Percentiles rank a stretch among this genome's conserved stretches.
Evolutionary conservation across 1,284 basidiomycete species (phyloP).

Genomic region (Xanthoconium separans): DNA sequence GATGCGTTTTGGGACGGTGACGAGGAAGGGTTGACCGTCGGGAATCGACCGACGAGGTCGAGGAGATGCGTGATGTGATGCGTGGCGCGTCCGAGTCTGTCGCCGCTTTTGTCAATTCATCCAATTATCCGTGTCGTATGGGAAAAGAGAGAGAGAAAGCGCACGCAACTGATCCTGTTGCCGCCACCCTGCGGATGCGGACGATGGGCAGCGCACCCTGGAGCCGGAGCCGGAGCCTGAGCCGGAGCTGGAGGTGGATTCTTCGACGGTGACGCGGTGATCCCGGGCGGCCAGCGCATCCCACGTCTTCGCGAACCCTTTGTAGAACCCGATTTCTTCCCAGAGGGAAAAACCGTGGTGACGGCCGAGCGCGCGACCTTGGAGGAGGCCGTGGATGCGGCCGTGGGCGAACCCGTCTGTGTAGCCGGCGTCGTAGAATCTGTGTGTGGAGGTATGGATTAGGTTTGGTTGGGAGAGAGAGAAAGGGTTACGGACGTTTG

Average conservation of each 20-base stretch:
- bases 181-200: too few relatives aligned
- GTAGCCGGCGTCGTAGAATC: slow-evolving; percentile 82
- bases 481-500: slow-evolving; percentile 51
- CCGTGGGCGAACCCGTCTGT: slow-evolving; percentile 82
- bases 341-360: slow-evolving; percentile 95
- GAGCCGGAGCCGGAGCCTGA: too few relatives aligned
- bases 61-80: slow-evolving; percentile 71
- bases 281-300: slow-evolving; percentile 14
- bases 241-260: too few relatives aligned
- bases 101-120: too few relatives aligned
- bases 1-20: slow-evolving; percentile 31
- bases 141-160: not conserved
- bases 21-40: slow-evolving; percentile 66
- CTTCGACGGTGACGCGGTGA: too few relatives aligned
- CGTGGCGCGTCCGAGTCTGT: slow-evolving; percentile 48
- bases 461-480: not conserved
- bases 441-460: slow-evolving; percentile 30
- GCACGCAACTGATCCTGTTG: slow-evolving; percentile 48
- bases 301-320: slow-evolving; percentile 82
- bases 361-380: slow-evolving; percentile 87
- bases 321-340: slow-evolving; percentile 94
- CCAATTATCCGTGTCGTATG: not conserved
- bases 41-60: slow-evolving; percentile 74
- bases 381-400: slow-evolving; percentile 84
- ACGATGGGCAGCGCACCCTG: too few relatives aligned